Conservation (phyloP, 1,284 basidiomycete species). For the Ganoderma sinense region DNA sequence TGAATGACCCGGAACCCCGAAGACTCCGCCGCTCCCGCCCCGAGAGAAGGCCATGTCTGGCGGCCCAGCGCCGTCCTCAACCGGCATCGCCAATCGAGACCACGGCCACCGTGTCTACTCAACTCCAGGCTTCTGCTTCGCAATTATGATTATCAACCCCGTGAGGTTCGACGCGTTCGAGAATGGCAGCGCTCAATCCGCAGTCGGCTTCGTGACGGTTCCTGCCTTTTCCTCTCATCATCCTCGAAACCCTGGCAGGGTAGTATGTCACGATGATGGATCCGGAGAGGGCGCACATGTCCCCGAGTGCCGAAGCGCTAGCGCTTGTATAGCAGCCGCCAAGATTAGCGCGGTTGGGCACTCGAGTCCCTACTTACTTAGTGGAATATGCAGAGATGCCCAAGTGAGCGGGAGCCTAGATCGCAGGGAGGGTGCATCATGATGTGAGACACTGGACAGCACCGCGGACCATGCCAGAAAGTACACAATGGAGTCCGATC, state of each 20-base stretch:
- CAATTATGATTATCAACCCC: slow-evolving; percentile 13
- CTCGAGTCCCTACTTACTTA: background rate
- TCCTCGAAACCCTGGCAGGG: slow-evolving; percentile 2
- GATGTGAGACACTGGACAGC: background rate
- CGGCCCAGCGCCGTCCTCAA: background rate
- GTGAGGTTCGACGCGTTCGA: slow-evolving; percentile 8
- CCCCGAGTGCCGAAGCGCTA: background rate
- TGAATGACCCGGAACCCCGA: slow-evolving; percentile 31
- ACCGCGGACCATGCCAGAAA: background rate
- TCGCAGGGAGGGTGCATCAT: slow-evolving; percentile 1
- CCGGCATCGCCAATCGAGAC: background rate
- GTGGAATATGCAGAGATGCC: slow-evolving; percentile 4
- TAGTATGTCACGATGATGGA: background rate
- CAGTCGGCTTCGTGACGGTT: slow-evolving; percentile 22
- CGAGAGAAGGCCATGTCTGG: background rate
- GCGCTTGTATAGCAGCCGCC: background rate
- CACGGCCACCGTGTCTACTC: slow-evolving; percentile 28
- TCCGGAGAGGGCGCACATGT: slow-evolving; percentile 13
- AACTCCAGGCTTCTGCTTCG: slow-evolving; percentile 24
- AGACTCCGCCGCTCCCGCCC: slow-evolving; percentile 15
- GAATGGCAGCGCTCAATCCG: slow-evolving; percentile 18
- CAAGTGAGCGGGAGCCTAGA: background rate
- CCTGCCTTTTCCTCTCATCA: slow-evolving; percentile 23
- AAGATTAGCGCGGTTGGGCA: slow-evolving; percentile 14
- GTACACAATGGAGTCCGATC: slow-evolving; percentile 2